A percentile compares a stretch with the other conserved stretches of the same genome.
These are phyloP conservation scores for Geranium brycei DNA, from an alignment of 345 rosid species.

Conservation along the genomic window DNA sequence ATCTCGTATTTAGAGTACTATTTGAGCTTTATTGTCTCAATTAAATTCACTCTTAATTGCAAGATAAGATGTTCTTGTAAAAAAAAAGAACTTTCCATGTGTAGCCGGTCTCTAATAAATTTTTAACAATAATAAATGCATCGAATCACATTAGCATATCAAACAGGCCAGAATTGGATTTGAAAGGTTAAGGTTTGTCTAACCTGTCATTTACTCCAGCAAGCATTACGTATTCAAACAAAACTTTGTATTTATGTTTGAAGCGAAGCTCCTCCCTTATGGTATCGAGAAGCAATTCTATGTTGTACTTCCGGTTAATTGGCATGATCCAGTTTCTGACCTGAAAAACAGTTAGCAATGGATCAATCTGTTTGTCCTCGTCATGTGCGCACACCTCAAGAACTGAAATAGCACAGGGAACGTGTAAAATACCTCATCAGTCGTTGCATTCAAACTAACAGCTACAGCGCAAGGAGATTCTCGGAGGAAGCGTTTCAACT, in stretches of 20 bases:
- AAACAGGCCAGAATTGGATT: neutral
- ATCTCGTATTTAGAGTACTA: no score
- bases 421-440: conserved; percentile 62
- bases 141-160: no score
- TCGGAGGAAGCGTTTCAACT: conserved; percentile 64
- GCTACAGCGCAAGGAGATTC: conserved; percentile 78
- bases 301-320: conserved; percentile 66
- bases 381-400: neutral
- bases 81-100: no score
- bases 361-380: conserved; percentile 3
- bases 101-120: no score
- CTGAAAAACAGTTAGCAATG: conserved; percentile 23
- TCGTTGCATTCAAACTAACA: conserved; percentile 91
- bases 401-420: conserved; percentile 2
- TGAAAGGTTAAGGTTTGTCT: conserved; percentile 1
- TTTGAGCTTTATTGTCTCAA: no score
- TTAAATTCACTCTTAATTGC: no score
- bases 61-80: no score
- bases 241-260: conserved; percentile 64
- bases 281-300: conserved; percentile 66
- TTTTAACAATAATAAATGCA: no score
- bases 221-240: conserved; percentile 86
- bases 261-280: conserved; percentile 55
- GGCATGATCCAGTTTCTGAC: conserved; percentile 96
- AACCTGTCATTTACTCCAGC: conserved; percentile 87